Base-by-base conservation (phyloP, 768 basidiomycete genomes). In the Agaricus subrufescens region DNA sequence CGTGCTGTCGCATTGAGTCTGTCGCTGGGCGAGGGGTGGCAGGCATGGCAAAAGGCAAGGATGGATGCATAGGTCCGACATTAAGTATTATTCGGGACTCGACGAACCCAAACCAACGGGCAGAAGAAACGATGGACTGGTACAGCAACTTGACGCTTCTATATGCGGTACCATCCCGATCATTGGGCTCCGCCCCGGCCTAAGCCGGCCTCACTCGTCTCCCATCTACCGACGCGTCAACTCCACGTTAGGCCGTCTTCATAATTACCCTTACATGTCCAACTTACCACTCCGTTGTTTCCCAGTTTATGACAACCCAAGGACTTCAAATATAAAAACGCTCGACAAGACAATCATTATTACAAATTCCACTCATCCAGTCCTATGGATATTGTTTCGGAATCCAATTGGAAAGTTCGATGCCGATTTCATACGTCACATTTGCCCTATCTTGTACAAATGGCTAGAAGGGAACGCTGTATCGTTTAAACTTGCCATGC, bases 31-130 rank as follows among this genome's bases (percentile, higher is more conserved):
- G 40, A 47, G 57, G 43, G 37, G 58, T 27, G 34, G 52, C 65
- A 64, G 70, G 51, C 69, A 72, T 72, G 63, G 55, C 60, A 63
- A 60, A 49, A 27, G 61, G 56, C 31, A 55, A 53, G 57, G 51
- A 53, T 56, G 50, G 58, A 61, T 60, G 57, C 31, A 52, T 38
- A n/a, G 52, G 57, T 47, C 49, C 40, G 56, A 19, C 50, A 61
- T 57, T 54, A 59, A 63, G 64, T 62, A 67, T 62, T 64, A 72
- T 65, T 62, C 66, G 68, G 61, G 65, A 67, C 65, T 58, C 63
- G 64, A 69, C 65, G 63, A 67, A 75, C 70, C 73, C 73, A 73
- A 68, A 58, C 66, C 68, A 72, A 67, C 67, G 73, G 74, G 60
- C 64, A 60, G 62, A 65, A 64, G 73, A 72, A 75, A 73, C 72